Conservation (phyloP, 1,284 basidiomycete genomes). For the Trichosporon faecale region DNA sequence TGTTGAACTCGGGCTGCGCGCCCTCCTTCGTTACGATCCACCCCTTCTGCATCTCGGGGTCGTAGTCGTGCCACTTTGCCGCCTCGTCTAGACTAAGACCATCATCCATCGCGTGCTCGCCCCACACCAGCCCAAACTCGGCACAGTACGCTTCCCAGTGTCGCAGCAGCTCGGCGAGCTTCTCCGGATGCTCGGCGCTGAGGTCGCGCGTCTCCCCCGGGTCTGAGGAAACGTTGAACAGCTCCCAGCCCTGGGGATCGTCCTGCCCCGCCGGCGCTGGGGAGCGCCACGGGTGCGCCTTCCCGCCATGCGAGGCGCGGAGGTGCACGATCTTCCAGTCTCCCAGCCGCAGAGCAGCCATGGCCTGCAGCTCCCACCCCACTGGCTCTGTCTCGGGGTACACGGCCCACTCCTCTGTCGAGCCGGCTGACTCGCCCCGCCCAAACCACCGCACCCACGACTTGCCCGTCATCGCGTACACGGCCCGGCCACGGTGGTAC, state of each 20-base stretch:
- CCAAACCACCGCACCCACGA: conserved; percentile 26
- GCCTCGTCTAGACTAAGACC: not conserved
- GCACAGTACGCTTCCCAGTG: conserved; percentile 24
- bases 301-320: conserved; percentile 13
- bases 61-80: conserved; percentile 13
- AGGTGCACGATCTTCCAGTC: conserved; percentile 35
- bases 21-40: conserved; percentile 3
- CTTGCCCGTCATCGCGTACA: conserved; percentile 21
- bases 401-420: conserved; percentile 12
- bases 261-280: not conserved
- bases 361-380: conserved; percentile 20
- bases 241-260: conserved; percentile 31
- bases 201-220: conserved; percentile 37
- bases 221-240: conserved; percentile 35
- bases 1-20: not conserved
- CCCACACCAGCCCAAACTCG: conserved; percentile 21
- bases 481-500: conserved; percentile 16
- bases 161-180: conserved; percentile 28
- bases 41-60: conserved; percentile 14
- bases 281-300: not conserved
- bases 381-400: conserved; percentile 5
- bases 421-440: conserved; percentile 1
- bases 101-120: conserved; percentile 14
- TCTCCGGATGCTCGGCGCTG: conserved; percentile 21
- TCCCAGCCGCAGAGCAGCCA: conserved; percentile 34